Evolutionary conservation across 306 rosid genomes (phyloP), one percentile per base, ranked within the genome.

Genomic region (Medicago arabica): DNA sequence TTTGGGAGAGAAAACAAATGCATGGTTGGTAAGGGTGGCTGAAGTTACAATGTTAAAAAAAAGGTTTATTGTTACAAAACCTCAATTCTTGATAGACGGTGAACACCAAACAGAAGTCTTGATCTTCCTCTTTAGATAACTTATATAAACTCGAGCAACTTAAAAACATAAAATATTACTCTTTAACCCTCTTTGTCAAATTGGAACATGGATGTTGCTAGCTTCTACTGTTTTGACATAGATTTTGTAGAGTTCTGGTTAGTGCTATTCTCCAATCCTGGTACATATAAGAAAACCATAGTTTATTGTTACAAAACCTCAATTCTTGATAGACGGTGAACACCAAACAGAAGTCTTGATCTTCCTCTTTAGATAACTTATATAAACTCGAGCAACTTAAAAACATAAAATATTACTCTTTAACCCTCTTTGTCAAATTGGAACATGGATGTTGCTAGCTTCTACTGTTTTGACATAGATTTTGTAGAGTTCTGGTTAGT

Each of bases 301-400:
- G 57, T 75, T 61, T 60, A 59, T 41, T 59, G 44, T 19, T 67
- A 49, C 14, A 25, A 67, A 80, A 54, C 60, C 54, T 53, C n/a
- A 39, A 65, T 25, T 65, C 75, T 66, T 57, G 75, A 47, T 19
- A 69, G 70, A 16, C 41, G 65, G 31, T 41, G 31, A 14, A 71
- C 62, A 44, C 21, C 23, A 51, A 47, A 57, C 50, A 74, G 46
- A 74, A 43, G 12, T 14, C 54, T 31, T 47, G n/a, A 28, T 71
- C 43, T 41, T 40, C 65, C 78, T 64, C 78, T 9, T 44, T 14
- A 4, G 72, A 70, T 16, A 70, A 50, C 51, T 59, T 46, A 2
- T 19, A 25, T 23, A 36, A 67, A 14, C 31, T 57, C n/a, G 60
- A 21, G 71, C 28, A 58, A 49, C 69, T 25, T 40, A 40, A 19